A percentile compares a stretch with the other conserved stretches of the same genome.
phyloP scores from a whole-genome alignment of 192 early-diverging fungal species.

The Podila horticola region DNA sequence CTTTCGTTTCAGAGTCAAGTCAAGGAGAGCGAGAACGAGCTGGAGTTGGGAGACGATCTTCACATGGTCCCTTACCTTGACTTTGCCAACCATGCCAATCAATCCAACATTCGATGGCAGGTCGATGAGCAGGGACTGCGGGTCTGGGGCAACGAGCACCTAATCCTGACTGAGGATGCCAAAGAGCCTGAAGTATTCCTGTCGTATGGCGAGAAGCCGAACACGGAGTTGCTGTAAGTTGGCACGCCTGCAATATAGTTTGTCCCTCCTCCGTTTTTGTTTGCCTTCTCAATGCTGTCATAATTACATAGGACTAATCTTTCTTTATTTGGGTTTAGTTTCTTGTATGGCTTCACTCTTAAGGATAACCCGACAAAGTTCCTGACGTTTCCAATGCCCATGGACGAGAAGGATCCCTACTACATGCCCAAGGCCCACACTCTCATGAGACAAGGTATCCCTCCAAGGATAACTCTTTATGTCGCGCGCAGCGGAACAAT shows the following conservation, averaged over 20 bases:
- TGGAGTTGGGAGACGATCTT: conserved; percentile 42
- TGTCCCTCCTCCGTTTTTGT: background rate
- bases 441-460: conserved; percentile 18
- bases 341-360: conserved; percentile 74
- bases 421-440: conserved; percentile 50
- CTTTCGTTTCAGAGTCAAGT: conserved; percentile 61
- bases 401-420: conserved; percentile 35
- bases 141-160: conserved; percentile 25
- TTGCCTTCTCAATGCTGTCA: background rate
- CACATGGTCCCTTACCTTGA: conserved; percentile 76
- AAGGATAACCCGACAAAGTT: conserved; percentile 58
- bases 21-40: conserved; percentile 3
- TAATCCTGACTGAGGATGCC: conserved; percentile 19
- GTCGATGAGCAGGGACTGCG: conserved; percentile 48
- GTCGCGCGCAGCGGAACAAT: background rate
- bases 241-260: background rate
- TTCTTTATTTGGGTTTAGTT: conserved; percentile 28
- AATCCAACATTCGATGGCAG: conserved; percentile 68
- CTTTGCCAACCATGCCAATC: conserved; percentile 74
- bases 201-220: conserved; percentile 77
- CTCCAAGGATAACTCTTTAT: conserved; percentile 24
- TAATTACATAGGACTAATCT: background rate
- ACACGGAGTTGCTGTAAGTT: conserved; percentile 67
- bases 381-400: conserved; percentile 26
- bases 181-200: conserved; percentile 61